phyloP scores from a whole-genome alignment of 2,329 filamentous ascomycete genomes.

The Thielaviopsis punctulata region DNA sequence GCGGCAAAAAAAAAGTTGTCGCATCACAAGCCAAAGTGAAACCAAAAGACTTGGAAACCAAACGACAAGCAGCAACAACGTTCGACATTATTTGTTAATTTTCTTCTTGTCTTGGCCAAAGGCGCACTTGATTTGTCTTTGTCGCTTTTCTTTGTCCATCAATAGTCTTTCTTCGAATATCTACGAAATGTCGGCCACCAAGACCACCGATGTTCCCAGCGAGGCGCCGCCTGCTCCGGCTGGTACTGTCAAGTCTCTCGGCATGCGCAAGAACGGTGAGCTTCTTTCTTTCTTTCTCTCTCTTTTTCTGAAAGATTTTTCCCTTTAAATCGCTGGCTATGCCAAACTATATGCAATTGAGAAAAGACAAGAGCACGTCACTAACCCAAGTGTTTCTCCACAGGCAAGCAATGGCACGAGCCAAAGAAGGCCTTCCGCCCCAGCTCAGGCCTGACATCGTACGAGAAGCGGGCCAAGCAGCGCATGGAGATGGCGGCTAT shows the following conservation, averaged over 20 bases:
- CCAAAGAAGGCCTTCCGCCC: constrained; percentile 75
- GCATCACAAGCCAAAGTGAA: not conserved
- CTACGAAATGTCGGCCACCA: not conserved
- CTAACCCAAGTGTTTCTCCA: not conserved
- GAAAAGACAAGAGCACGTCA: not conserved
- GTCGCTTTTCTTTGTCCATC: not conserved
- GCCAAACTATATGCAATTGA: too few relatives aligned
- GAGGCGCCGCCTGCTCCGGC: constrained; percentile 13
- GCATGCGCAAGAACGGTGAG: constrained; percentile 72
- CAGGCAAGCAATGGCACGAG: constrained; percentile 90
- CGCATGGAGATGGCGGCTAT: constrained; percentile 54
- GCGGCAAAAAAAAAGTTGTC: not conserved
- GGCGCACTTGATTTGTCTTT: too few relatives aligned
- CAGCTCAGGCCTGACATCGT: constrained; percentile 58
- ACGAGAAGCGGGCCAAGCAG: constrained; percentile 55
- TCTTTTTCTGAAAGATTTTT: too few relatives aligned
- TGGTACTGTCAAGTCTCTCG: constrained; percentile 28
- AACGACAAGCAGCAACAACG: not conserved
- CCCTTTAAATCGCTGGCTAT: too few relatives aligned
- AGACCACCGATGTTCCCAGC: not conserved
- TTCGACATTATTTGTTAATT: too few relatives aligned
- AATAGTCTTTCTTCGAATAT: not conserved
- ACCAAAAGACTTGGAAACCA: not conserved
- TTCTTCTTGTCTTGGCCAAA: too few relatives aligned
- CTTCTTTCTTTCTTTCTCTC: not conserved